A percentile compares a stretch with the other conserved stretches of the same genome.
phyloP scores from a whole-genome alignment of 257 asterid species.

The Solanum chiquidenum region DNA sequence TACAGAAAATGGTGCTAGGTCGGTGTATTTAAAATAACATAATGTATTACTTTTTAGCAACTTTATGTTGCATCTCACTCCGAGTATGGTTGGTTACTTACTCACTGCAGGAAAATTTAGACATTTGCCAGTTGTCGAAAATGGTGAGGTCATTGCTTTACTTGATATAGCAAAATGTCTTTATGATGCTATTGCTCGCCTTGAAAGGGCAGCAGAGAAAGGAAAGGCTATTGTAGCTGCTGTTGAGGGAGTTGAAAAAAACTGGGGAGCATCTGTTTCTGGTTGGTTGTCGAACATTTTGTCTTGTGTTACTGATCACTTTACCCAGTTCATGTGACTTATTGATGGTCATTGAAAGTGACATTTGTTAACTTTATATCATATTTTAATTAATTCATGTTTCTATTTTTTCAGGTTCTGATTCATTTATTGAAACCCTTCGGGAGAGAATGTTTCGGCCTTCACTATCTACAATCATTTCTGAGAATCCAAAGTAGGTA shows the following conservation, averaged over 20 bases:
- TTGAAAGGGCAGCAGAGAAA: constrained; percentile 96
- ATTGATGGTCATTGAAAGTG: not conserved
- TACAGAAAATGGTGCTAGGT: constrained; percentile 99
- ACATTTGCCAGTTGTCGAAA: constrained; percentile 90
- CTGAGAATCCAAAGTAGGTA: constrained; percentile 97
- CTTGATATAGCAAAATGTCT: constrained; percentile 92
- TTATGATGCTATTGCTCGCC: constrained; percentile 89
- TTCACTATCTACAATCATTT: constrained; percentile 67
- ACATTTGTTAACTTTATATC: not conserved
- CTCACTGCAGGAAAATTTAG: constrained; percentile 72
- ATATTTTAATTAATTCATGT: not conserved
- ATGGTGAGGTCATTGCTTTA: constrained; percentile 90
- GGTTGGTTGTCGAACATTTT: constrained; percentile 37
- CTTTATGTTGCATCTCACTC: not conserved
- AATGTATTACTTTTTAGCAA: not conserved
- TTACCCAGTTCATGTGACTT: not conserved
- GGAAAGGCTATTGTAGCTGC: constrained; percentile 98
- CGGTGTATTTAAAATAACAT: not conserved
- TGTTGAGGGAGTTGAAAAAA: constrained; percentile 95
- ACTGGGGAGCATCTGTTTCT: constrained; percentile 75
- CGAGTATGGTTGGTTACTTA: not conserved
- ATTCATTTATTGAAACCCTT: constrained; percentile 75
- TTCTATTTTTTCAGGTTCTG: constrained; percentile 42
- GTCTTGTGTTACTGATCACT: not conserved
- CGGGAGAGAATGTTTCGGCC: constrained; percentile 81